A percentile compares a stretch with the other conserved stretches of the same genome.
phyloP scores from a whole-genome alignment of 78 protist genomes.

The Dictyostelium purpureum region DNA sequence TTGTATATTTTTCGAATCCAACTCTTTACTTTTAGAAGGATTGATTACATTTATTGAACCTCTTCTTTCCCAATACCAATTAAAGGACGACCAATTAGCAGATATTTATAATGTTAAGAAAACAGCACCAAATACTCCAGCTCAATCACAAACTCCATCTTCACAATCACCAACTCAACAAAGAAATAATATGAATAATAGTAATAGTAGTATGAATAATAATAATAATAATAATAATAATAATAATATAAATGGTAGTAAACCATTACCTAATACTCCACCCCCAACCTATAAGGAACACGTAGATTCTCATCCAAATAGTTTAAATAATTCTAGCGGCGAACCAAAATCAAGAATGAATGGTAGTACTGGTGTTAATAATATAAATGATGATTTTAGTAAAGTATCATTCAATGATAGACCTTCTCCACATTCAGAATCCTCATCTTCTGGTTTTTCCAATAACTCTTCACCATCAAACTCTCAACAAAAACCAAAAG shows the following conservation, averaged over 20 bases:
- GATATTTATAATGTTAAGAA: slow-evolving; percentile 28
- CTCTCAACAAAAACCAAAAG: not conserved
- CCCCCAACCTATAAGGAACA: slow-evolving; percentile 62
- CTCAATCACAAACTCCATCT: not conserved
- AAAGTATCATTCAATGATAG: not conserved
- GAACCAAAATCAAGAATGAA: not conserved
- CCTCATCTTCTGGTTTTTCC: not conserved
- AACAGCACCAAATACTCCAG: not conserved
- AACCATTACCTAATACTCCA: not conserved
- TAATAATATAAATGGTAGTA: too few relatives aligned
- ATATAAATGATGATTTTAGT: not conserved
- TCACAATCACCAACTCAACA: not conserved
- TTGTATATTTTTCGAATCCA: slow-evolving; percentile 60
- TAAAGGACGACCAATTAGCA: slow-evolving; percentile 7
- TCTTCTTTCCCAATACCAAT: slow-evolving; percentile 13
- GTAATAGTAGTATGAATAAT: too few relatives aligned
- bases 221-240: too few relatives aligned
- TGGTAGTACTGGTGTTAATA: not conserved
- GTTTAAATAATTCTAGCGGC: not conserved
- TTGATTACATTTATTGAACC: slow-evolving; percentile 44
- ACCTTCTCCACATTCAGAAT: not conserved
- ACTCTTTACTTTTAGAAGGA: slow-evolving; percentile 59
- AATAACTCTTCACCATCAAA: not conserved
- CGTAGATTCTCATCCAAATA: not conserved
- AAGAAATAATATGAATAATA: too few relatives aligned